Base-by-base conservation (phyloP, 225 moss, liverwort and hornwort species). In the Sphagnum contortum region DNA sequence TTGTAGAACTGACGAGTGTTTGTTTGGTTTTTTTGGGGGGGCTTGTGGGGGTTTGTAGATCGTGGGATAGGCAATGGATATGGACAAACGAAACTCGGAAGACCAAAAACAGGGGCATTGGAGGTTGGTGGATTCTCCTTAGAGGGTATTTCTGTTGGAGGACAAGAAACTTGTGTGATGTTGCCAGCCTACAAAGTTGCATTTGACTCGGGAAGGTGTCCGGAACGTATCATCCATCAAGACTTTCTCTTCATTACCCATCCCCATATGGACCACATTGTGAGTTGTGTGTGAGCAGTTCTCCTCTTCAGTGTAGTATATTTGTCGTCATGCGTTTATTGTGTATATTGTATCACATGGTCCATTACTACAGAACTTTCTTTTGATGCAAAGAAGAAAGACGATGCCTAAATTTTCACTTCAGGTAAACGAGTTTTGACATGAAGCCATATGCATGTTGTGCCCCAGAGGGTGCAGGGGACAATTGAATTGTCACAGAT, bases 231-330 rank as follows among this genome's bases (percentile, higher is more conserved):
- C 8, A 77, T 98, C 47, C 82, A 87, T 10, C 93, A 91, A 63
- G 93, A 98, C 59, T 91, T 80, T 62, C 79, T 98, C 64, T 84
- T 93, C 71, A 98, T 98, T 8, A 93, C 89, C 44, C 93, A 93
- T 70, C 75, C 91, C 10, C 98, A 98, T 72, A 87, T 93, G 93
- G 98, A 98, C 73, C 98, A 98, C 60, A 98, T 98, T 67, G 98
- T 98, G 67, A 61, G 93, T 50, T 62, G 45, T 59, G 52, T 50
- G 46, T 10, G 67, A 29, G 29, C 29, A 29, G 29, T 29, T 29
- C 29, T 29, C 29, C 29, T 29, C 29, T 29, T 29, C 29, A 29
- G 29, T 29, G 29, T 29, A 29, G 29, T 29, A 29, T 29, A 29
- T 0, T 29, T 29, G 29, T 29, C 0, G 29, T 29, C 29, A 29